phyloP scores from a whole-genome alignment of 2,329 filamentous ascomycete genomes.

The Aureobasidium vineae region DNA sequence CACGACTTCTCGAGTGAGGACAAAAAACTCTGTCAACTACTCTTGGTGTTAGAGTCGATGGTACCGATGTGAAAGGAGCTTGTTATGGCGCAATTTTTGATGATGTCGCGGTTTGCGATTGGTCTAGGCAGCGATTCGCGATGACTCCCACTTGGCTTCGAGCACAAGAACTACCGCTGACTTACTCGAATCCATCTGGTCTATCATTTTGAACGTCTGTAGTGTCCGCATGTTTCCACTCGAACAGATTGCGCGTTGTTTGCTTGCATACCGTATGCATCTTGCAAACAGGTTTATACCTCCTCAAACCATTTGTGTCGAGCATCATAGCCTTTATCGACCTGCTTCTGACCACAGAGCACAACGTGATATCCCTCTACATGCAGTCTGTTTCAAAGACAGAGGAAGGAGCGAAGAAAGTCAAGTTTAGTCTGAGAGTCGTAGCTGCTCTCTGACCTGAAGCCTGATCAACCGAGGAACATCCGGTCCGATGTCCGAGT shows the following conservation, averaged over 20 bases:
- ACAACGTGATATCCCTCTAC: neutral
- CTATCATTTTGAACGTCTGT: neutral
- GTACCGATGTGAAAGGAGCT: neutral
- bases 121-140: neutral
- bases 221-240: neutral
- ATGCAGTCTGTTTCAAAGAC: neutral
- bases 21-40: neutral
- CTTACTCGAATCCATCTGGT: neutral
- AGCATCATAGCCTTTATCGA: neutral
- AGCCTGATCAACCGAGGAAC: neutral
- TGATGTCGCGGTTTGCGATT: neutral
- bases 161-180: neutral
- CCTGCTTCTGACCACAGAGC: no score
- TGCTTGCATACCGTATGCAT: constrained; percentile 10
- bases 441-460: neutral
- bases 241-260: neutral
- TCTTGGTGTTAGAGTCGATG: neutral
- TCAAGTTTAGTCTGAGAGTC: neutral
- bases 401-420: neutral
- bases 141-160: neutral
- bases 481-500: neutral
- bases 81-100: neutral
- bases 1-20: neutral
- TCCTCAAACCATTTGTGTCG: neutral
- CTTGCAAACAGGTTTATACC: neutral